Evolutionary conservation across 2,329 filamentous ascomycete species (phyloP).

Genomic region (Alternaria conjuncta): DNA sequence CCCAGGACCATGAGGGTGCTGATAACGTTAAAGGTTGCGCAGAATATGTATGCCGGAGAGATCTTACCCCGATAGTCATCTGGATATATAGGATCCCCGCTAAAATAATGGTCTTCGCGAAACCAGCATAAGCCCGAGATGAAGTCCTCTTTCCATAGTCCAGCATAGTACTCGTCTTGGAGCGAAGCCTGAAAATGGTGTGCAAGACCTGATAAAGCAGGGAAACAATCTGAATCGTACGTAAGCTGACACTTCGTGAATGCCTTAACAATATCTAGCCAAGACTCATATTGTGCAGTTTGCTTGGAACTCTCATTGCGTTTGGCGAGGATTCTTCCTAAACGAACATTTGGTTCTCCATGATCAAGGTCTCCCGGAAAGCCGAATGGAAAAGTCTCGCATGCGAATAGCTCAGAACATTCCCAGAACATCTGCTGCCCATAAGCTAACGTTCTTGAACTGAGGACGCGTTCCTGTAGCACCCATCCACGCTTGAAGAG

Average conservation of each 20-base stretch:
- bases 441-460: rapidly evolving
- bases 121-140: neutral
- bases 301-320: neutral
- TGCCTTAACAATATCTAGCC: rapidly evolving
- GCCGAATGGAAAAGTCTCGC: neutral
- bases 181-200: neutral
- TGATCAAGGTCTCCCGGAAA: too few species aligned
- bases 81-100: too few species aligned
- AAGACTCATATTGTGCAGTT: rapidly evolving
- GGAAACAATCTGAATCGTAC: neutral
- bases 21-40: rapidly evolving
- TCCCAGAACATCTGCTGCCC: neutral
- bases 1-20: neutral
- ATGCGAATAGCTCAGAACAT: neutral
- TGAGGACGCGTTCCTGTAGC: neutral
- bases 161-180: neutral
- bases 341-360: too few species aligned
- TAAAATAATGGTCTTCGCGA: neutral
- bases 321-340: rapidly evolving
- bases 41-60: neutral
- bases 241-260: neutral
- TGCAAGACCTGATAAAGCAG: neutral
- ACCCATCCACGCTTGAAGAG: neutral
- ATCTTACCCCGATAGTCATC: neutral
- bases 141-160: neutral